Conservation (phyloP, 768 basidiomycete genomes). For the Daedaleopsis nitida region DNA sequence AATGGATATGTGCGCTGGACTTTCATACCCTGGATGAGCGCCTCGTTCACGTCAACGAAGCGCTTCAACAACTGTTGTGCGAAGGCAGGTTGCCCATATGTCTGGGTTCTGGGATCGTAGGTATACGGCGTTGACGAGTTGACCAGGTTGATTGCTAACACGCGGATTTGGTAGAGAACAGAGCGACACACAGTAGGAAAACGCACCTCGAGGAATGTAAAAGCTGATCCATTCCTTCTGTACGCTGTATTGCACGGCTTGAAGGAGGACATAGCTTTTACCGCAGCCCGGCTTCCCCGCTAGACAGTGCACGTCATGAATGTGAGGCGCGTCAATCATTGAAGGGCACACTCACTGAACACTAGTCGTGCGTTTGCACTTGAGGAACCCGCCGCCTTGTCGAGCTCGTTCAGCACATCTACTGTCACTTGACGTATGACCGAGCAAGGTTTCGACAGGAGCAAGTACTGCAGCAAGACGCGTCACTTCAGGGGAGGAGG, state of each 20-base stretch:
- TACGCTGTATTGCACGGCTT: slow-evolving; percentile 70
- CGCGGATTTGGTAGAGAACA: background rate
- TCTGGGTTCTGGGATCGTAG: slow-evolving; percentile 76
- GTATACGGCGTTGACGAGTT: slow-evolving; percentile 72
- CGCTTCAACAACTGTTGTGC: slow-evolving; percentile 66
- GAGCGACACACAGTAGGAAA: background rate
- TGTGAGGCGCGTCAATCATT: background rate
- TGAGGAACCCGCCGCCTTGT: slow-evolving; percentile 46
- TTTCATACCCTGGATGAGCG: slow-evolving; percentile 43
- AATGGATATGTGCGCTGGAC: slow-evolving; percentile 26
- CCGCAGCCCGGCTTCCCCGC: slow-evolving; percentile 77
- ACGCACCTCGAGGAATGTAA: slow-evolving; percentile 76
- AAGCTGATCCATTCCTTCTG: slow-evolving; percentile 77
- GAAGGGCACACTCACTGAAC: slow-evolving; percentile 53
- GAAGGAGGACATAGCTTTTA: slow-evolving; percentile 78
- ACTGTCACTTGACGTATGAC: slow-evolving; percentile 73
- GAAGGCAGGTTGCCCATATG: slow-evolving; percentile 72
- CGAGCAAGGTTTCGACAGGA: slow-evolving; percentile 71
- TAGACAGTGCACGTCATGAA: slow-evolving; percentile 33
- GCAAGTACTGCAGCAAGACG: slow-evolving; percentile 50
- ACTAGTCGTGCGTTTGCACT: slow-evolving; percentile 60
- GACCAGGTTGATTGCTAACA: slow-evolving; percentile 57
- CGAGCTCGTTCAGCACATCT: slow-evolving; percentile 52
- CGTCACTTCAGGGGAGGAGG: slow-evolving; percentile 7
- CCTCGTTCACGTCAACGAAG: slow-evolving; percentile 59